Conservation (phyloP, 108 stramenopile species). For the Fistulifera solaris region DNA sequence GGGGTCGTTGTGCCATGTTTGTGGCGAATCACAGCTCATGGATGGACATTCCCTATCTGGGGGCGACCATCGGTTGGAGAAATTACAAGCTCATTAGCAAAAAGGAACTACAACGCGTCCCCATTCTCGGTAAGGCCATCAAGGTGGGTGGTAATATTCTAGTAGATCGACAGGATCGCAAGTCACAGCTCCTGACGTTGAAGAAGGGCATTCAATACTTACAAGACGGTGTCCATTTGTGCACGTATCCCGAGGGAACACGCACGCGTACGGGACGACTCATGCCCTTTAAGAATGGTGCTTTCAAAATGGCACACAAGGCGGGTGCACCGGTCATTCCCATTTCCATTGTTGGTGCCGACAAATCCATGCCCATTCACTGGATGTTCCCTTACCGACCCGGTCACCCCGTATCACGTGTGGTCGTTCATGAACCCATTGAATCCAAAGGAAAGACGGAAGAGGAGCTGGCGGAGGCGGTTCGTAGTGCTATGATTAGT, state of each 20-base stretch:
- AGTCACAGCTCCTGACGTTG: slow-evolving; percentile 63
- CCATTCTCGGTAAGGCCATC: slow-evolving; percentile 75
- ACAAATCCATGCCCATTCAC: slow-evolving; percentile 54
- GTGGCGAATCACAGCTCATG: slow-evolving; percentile 87
- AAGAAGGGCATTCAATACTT: slow-evolving; percentile 77
- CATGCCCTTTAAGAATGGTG: slow-evolving; percentile 78
- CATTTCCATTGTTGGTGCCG: slow-evolving; percentile 58
- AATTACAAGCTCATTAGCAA: slow-evolving; percentile 89
- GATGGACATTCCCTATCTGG: slow-evolving; percentile 88
- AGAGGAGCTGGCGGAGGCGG: slow-evolving; percentile 63
- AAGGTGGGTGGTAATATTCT: slow-evolving; percentile 57
- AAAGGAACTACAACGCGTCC: slow-evolving; percentile 76
- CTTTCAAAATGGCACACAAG: slow-evolving; percentile 87
- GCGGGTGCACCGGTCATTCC: slow-evolving; percentile 75
- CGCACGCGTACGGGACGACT: slow-evolving; percentile 61
- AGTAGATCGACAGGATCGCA: slow-evolving; percentile 65
- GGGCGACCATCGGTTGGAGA: slow-evolving; percentile 78
- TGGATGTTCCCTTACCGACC: slow-evolving; percentile 77
- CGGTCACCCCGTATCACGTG: slow-evolving; percentile 31
- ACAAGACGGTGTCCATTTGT: slow-evolving; percentile 72
- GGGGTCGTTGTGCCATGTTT: slow-evolving; percentile 70
- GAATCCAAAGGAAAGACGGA: slow-evolving; percentile 70
- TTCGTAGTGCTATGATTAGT: slow-evolving; percentile 52
- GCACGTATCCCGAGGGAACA: slow-evolving; percentile 85
- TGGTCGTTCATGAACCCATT: slow-evolving; percentile 72